A percentile compares a stretch with the other conserved stretches of the same genome.
Evolutionary conservation across 352 stramenopile species (phyloP).

Genomic region (Phytophthora pini): DNA sequence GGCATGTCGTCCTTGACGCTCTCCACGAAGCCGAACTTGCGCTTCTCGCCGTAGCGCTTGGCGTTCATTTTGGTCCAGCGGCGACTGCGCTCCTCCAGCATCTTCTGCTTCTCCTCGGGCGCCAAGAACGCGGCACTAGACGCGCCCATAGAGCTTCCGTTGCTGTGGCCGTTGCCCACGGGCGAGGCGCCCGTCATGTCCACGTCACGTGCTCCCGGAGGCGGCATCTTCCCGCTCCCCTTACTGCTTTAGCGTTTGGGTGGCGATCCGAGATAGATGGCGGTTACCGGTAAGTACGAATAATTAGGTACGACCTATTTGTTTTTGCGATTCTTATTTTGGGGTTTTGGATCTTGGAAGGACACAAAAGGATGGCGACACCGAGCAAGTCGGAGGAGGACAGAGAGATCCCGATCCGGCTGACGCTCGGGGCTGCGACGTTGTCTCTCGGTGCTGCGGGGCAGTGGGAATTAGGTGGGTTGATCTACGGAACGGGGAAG

Average conservation of each 20-base stretch:
- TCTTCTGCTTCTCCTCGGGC: slow-evolving; percentile 63
- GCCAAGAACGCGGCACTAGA: slow-evolving; percentile 24
- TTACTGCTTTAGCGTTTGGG: slow-evolving; percentile 10
- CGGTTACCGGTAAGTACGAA: too few relatives aligned
- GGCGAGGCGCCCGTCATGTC: slow-evolving; percentile 31
- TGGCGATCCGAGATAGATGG: slow-evolving; percentile 8
- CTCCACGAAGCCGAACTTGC: slow-evolving; percentile 95
- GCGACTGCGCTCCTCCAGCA: slow-evolving; percentile 82
- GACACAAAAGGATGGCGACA: slow-evolving; percentile 17
- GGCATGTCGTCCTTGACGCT: slow-evolving; percentile 93
- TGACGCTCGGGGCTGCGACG: slow-evolving; percentile 63
- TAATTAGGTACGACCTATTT: too few relatives aligned
- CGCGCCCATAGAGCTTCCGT: slow-evolving; percentile 16
- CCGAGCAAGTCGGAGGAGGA: slow-evolving; percentile 20
- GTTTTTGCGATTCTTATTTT: neutral
- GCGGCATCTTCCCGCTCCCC: slow-evolving; percentile 24
- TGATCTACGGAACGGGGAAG: neutral
- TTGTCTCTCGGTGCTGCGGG: slow-evolving; percentile 50
- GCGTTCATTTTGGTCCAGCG: slow-evolving; percentile 92
- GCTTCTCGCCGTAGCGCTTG: slow-evolving; percentile 95
- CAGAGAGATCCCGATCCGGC: slow-evolving; percentile 64
- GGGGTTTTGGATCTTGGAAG: slow-evolving; percentile 4
- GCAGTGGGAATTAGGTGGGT: slow-evolving; percentile 73
- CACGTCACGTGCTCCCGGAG: slow-evolving; percentile 33
- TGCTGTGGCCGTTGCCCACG: slow-evolving; percentile 14